phyloP scores from a whole-genome alignment of 1,139 yeast species.

The Pichia kudriavzevii region DNA sequence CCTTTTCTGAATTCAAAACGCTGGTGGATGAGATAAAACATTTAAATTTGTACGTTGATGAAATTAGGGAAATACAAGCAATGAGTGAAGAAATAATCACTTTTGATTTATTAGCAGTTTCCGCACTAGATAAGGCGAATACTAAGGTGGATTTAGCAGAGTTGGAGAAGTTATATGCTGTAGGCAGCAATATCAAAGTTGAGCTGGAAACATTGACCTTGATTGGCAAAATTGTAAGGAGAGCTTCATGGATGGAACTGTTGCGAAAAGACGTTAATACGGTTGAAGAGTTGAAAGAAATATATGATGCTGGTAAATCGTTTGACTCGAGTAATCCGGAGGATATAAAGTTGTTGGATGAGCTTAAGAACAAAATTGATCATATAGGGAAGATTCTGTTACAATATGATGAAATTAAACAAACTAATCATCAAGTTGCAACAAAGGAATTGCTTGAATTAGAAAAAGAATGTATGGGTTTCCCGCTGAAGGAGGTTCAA shows the following conservation, averaged over 20 bases:
- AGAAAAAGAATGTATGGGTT: not conserved
- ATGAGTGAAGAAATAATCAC: slow-evolving; percentile 46
- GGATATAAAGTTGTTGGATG: slow-evolving; percentile 4
- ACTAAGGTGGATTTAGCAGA: slow-evolving; percentile 36
- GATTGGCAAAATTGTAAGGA: slow-evolving; percentile 41
- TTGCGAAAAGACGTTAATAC: not conserved
- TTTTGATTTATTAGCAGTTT: slow-evolving; percentile 42
- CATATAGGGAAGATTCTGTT: not conserved
- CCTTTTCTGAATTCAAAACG: slow-evolving; percentile 25
- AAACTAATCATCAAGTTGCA: not conserved
- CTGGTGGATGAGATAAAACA: slow-evolving; percentile 43
- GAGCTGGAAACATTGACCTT: slow-evolving; percentile 44
- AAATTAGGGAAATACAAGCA: slow-evolving; percentile 52
- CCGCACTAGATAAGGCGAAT: slow-evolving; percentile 7
- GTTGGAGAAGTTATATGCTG: slow-evolving; percentile 26
- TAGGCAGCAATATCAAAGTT: slow-evolving; percentile 57
- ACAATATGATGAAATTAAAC: slow-evolving; percentile 5
- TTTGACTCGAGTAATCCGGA: slow-evolving; percentile 26
- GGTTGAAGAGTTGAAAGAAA: slow-evolving; percentile 4
- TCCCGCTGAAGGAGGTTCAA: slow-evolving; percentile 9
- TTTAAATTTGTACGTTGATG: slow-evolving; percentile 47
- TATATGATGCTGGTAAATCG: slow-evolving; percentile 32
- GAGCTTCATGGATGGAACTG: slow-evolving; percentile 41
- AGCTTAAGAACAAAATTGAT: slow-evolving; percentile 3
- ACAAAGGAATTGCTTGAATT: slow-evolving; percentile 3